These are phyloP conservation scores for Xylariaceae sp. DNA, from an alignment of 2,329 filamentous ascomycete species.

Conservation along the genomic window DNA sequence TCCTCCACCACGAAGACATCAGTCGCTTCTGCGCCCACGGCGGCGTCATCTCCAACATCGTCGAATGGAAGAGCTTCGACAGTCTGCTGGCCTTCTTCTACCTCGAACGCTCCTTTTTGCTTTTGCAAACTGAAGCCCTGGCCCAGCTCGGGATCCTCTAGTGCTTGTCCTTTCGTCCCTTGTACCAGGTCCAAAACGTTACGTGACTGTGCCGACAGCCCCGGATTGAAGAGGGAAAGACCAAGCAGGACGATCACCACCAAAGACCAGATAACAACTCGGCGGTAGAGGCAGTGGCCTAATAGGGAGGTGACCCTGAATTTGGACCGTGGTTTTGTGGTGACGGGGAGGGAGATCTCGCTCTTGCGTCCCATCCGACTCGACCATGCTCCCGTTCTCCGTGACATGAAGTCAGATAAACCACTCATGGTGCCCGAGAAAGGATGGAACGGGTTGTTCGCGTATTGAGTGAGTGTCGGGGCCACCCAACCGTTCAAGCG, in stretches of 20 bases:
- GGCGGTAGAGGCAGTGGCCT: conserved; percentile 45
- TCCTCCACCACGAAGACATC: too few species aligned
- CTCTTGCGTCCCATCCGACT: conserved; percentile 12
- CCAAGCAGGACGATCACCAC: conserved; percentile 33
- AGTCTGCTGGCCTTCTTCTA: too few species aligned
- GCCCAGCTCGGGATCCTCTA: conserved; percentile 4
- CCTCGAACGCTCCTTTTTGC: too few species aligned
- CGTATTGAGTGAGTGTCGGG: too few species aligned
- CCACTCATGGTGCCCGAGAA: conserved; percentile 14
- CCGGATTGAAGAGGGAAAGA: conserved; percentile 31
- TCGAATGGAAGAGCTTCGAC: too few species aligned
- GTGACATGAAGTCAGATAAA: conserved; percentile 18
- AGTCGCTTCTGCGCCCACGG: too few species aligned
- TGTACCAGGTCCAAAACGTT: conserved; percentile 24
- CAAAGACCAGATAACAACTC: conserved; percentile 44
- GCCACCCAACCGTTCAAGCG: too few species aligned
- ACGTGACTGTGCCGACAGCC: conserved; percentile 13
- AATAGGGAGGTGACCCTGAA: conserved; percentile 38
- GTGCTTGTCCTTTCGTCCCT: conserved; percentile 11
- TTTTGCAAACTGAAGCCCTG: conserved; percentile 12
- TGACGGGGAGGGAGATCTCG: conserved; percentile 22
- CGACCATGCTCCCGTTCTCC: conserved; percentile 14
- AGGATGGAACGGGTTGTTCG: conserved; percentile 2
- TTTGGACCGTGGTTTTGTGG: conserved; percentile 27
- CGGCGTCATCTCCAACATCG: too few species aligned